Evolutionary conservation across 768 basidiomycete species (phyloP).

Genomic region (Multifurca ochricompacta): DNA sequence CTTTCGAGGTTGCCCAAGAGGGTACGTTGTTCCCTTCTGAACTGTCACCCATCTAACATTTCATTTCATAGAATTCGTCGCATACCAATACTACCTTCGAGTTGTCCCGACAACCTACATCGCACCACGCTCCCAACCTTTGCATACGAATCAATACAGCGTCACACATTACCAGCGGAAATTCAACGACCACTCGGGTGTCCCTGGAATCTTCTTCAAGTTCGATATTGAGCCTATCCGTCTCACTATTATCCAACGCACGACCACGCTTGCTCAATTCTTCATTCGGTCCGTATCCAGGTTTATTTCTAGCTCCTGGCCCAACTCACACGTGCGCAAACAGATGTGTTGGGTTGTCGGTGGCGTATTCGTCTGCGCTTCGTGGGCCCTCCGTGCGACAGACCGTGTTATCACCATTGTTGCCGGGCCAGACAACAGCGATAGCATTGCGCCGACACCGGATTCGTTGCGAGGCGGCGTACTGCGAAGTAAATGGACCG

Average conservation of each 20-base stretch:
- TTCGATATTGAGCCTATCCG: slow-evolving; percentile 91
- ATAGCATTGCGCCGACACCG: slow-evolving; percentile 60
- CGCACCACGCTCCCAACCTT: slow-evolving; percentile 54
- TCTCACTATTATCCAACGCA: slow-evolving; percentile 81
- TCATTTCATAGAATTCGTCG: slow-evolving; percentile 65
- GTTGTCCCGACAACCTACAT: slow-evolving; percentile 95
- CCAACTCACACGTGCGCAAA: neutral
- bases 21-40: slow-evolving; percentile 39
- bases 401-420: slow-evolving; percentile 46
- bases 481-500: slow-evolving; percentile 60
- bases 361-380: slow-evolving; percentile 70
- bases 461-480: slow-evolving; percentile 43
- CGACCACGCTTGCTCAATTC: slow-evolving; percentile 73
- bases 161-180: slow-evolving; percentile 87
- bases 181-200: slow-evolving; percentile 65
- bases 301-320: neutral
- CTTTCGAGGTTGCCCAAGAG: slow-evolving; percentile 64
- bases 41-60: slow-evolving; percentile 4
- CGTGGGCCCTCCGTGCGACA: slow-evolving; percentile 40
- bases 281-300: slow-evolving; percentile 48
- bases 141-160: slow-evolving; percentile 82
- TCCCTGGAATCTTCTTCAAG: slow-evolving; percentile 97
- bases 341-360: slow-evolving; percentile 87
- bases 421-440: slow-evolving; percentile 57
- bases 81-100: slow-evolving; percentile 91